phyloP scores from a whole-genome alignment of 2,329 filamentous ascomycete genomes.

The Passalora sequoiae region DNA sequence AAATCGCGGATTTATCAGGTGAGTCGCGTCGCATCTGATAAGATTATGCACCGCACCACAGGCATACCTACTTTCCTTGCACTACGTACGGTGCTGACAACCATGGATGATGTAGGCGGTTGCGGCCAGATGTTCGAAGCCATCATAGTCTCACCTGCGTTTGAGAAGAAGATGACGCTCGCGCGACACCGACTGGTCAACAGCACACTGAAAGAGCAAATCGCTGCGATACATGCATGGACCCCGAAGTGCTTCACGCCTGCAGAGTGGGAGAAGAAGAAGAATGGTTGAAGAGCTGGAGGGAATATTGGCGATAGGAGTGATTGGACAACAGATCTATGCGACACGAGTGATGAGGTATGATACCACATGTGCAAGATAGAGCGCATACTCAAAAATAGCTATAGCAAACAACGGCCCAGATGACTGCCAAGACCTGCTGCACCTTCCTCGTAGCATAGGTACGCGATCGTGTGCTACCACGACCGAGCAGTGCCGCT shows the following conservation, averaged over 20 bases:
- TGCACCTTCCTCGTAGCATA: no score
- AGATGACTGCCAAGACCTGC: no score
- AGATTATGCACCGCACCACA: background rate
- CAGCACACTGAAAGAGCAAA: constrained; percentile 74
- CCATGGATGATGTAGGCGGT: constrained; percentile 49
- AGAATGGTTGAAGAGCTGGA: constrained; percentile 32
- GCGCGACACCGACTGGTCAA: constrained; percentile 86
- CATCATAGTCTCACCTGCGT: constrained; percentile 56
- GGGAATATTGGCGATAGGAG: no score
- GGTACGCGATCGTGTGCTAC: no score
- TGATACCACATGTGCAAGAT: no score
- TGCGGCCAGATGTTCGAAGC: constrained; percentile 68
- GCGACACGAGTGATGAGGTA: no score
- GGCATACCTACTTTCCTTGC: no score
- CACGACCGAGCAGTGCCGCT: no score
- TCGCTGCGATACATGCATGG: constrained; percentile 89
- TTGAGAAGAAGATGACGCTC: constrained; percentile 59
- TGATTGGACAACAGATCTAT: no score
- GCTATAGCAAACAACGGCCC: no score
- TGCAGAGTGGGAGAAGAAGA: constrained; percentile 76
- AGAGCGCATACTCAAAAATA: no score
- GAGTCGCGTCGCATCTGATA: constrained; percentile 29
- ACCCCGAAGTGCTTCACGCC: constrained; percentile 90
- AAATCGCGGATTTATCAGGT: constrained; percentile 92
- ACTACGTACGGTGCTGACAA: no score